Base-by-base conservation (phyloP, 139 green algal species). In the Coelastrella sp. region DNA sequence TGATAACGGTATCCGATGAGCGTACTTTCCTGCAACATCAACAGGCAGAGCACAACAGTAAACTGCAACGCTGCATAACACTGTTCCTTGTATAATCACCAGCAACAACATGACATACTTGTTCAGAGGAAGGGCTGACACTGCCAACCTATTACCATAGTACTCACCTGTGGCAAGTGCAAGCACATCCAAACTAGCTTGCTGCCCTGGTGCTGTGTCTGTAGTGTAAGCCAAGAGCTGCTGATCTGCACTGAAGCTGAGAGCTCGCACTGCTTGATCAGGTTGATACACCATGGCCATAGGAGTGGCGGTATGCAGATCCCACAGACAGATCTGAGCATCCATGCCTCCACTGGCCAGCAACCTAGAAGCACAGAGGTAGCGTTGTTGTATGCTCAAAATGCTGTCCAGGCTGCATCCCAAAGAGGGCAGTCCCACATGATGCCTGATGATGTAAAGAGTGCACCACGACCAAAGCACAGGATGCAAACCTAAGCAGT, bases 301-400 rank as follows among this genome's bases (percentile, higher is more conserved):
- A 0, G 75, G 75, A 13, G 53, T 71, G 35, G 53, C 75, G 15
- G 51, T 35, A 3, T 64, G 75, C 51, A 82, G 53, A 53, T 82
- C 75, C 75, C 75, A 82, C 9, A 82, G 19, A 25, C 35, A 51
- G 0, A 82, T 38, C 4, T 40, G 48, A 27, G 75, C 53, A 38
- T 82, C 75, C 30, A 51, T 43, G 35, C 75, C 75, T 32, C 75
- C 75, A 82, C 35, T 82, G 8, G 75, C 75, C 57, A 82, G 38
- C 23, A 50, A 53, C 75, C 75, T 82, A 15, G 27, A 5, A 23
- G 15, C 45, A 57, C 45, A 57, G 1, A 23, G 45, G 15, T 13
- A 57, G 11, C 45, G n/a, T n/a, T n/a, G n/a, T n/a, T n/a, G n/a
- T n/a, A n/a, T n/a, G n/a, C n/a, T n/a, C n/a, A n/a, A n/a, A n/a